Percentiles rank a stretch among this genome's conserved stretches.
These are phyloP conservation scores for Stemphylium lycopersici DNA, from an alignment of 2,329 filamentous ascomycete species.

Conservation along the genomic window DNA sequence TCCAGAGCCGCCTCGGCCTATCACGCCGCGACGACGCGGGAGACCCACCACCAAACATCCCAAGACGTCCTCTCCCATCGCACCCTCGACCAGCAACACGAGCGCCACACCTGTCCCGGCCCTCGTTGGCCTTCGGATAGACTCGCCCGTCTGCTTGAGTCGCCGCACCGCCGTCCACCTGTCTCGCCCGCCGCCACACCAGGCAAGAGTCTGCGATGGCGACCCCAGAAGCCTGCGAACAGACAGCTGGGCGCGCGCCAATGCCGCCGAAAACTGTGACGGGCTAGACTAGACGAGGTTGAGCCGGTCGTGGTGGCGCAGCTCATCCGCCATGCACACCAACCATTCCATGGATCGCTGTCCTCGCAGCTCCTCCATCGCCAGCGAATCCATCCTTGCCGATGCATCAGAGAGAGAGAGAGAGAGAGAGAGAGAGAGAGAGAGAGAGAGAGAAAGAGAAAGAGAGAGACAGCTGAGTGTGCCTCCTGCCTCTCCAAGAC, in stretches of 20 bases:
- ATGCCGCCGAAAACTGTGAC: constrained; percentile 6
- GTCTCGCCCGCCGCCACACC: not conserved
- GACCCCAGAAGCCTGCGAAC: not conserved
- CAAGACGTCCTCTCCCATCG: constrained; percentile 6
- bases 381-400: constrained; percentile 1
- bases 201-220: constrained; percentile 6
- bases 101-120: constrained; percentile 4
- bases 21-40: constrained; percentile 2
- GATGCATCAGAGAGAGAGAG: too few species aligned
- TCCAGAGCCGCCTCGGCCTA: constrained; percentile 2
- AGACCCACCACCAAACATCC: constrained; percentile 12
- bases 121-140: not conserved
- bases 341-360: not conserved
- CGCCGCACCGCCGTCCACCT: too few species aligned
- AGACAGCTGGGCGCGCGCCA: constrained; percentile 5
- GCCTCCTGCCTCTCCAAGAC: not conserved
- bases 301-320: constrained; percentile 17
- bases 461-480: not conserved
- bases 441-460: too few species aligned
- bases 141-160: not conserved
- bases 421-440: too few species aligned
- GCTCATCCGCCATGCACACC: constrained; percentile 1
- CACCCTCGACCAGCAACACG: not conserved
- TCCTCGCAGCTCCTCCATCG: not conserved
- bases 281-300: constrained; percentile 10